Evolutionary conservation across 176 grass and related monocot species (phyloP).

Genomic region (sorghum (Sorghum bicolor)): Sorghum_bicolor_NCBIv3 NC_012879.2:51740001-51740500

Average conservation of each 20-base stretch:
- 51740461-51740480: too few species aligned
- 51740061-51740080: neutral
- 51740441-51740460: neutral
- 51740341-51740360: constrained; percentile 16
- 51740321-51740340: neutral
- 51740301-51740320: neutral
- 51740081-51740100: constrained; percentile 8
- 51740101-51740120: neutral
- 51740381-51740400: neutral
- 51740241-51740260: neutral
- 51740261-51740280: too few species aligned
- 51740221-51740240: constrained; percentile 24
- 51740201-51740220: constrained; percentile 17
- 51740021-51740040: constrained; percentile 1
- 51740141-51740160: neutral
- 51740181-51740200: constrained; percentile 33
- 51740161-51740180: constrained; percentile 11
- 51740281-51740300: neutral
- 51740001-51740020: constrained; percentile 35
- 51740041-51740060: constrained; percentile 57
- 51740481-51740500: too few species aligned
- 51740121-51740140: neutral
- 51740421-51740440: constrained; percentile 25
- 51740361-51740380: neutral
- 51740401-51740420: neutral